Evolutionary conservation across 2,329 filamentous ascomycete genomes (phyloP).

Genomic region (Ceratocystis colombiana): DNA sequence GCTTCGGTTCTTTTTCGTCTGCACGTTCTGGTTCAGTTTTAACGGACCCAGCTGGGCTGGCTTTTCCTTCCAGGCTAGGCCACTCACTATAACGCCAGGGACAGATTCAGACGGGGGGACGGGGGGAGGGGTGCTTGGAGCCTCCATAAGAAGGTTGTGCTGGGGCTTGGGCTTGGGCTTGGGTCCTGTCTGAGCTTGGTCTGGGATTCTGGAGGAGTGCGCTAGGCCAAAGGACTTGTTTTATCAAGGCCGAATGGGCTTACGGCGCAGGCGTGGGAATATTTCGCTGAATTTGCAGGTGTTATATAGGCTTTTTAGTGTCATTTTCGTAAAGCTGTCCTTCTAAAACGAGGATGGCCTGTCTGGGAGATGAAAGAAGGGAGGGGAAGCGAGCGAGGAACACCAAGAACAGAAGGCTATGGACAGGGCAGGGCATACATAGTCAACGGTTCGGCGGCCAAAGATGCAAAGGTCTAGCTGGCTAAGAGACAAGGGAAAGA

Average conservation of each 20-base stretch:
- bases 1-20: slow-evolving; percentile 5
- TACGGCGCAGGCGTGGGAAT: slow-evolving; percentile 18
- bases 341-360: background rate
- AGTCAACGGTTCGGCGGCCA: too few species aligned
- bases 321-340: slow-evolving; percentile 4
- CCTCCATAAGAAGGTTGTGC: slow-evolving; percentile 2
- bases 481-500: too few species aligned
- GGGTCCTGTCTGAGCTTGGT: slow-evolving; percentile 20
- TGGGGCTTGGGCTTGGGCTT: slow-evolving; percentile 16
- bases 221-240: slow-evolving; percentile 21
- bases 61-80: slow-evolving; percentile 3
- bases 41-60: slow-evolving; percentile 1
- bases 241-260: slow-evolving; percentile 20
- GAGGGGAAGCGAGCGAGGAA: background rate
- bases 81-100: slow-evolving; percentile 1
- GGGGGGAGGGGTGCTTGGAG: slow-evolving; percentile 9
- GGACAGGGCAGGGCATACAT: background rate
- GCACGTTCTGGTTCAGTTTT: slow-evolving; percentile 6
- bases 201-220: slow-evolving; percentile 22
- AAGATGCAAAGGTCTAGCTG: too few species aligned
- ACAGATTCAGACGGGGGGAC: slow-evolving; percentile 7
- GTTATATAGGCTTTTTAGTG: slow-evolving; percentile 12
- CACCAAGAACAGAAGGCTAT: background rate
- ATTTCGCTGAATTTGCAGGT: slow-evolving; percentile 17
- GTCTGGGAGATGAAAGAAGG: background rate